A percentile compares a stretch with the other conserved stretches of the same genome.
Conservation (phyloP, 2,329 filamentous ascomycete genomes). For the Penicillium sp. region DNA sequence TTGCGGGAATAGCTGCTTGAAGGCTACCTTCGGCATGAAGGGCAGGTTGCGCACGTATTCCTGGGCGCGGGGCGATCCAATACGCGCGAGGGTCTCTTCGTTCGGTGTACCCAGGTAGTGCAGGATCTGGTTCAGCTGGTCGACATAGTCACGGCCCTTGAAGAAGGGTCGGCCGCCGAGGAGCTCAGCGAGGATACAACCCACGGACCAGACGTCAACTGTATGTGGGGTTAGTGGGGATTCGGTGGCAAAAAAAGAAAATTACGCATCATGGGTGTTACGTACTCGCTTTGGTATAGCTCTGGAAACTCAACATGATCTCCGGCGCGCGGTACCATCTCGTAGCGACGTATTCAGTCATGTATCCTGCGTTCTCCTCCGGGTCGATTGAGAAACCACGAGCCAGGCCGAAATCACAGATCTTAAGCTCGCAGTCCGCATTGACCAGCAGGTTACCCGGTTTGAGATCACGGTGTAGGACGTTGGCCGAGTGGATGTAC, state of each 20-base stretch:
- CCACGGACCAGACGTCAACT: conserved; percentile 99
- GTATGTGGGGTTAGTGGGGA: conserved; percentile 3
- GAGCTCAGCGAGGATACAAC: conserved; percentile 94
- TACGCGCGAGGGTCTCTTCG: conserved; percentile 88
- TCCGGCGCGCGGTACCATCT: conserved; percentile 98
- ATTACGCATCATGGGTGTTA: conserved; percentile 33
- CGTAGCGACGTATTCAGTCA: conserved; percentile 99
- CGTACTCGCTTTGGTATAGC: conserved; percentile 99
- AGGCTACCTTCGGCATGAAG: conserved; percentile 89
- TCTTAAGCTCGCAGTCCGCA: conserved; percentile 98
- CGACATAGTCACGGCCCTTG: conserved; percentile 98
- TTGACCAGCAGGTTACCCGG: conserved; percentile 97
- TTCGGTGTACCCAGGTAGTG: conserved; percentile 97
- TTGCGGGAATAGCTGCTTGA: conserved; percentile 83
- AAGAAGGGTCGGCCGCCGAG: conserved; percentile 97
- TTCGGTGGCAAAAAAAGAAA: neutral
- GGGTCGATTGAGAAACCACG: conserved; percentile 96
- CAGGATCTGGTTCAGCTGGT: conserved; percentile 98
- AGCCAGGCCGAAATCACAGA: conserved; percentile 95
- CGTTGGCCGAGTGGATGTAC: conserved; percentile 98
- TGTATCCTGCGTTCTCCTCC: conserved; percentile 97
- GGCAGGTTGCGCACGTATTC: conserved; percentile 97
- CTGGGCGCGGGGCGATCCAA: conserved; percentile 91
- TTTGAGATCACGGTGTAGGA: conserved; percentile 94
- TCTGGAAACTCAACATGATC: conserved; percentile 99